Base-by-base conservation (phyloP, 768 basidiomycete species). In the Auriscalpium microsporum region DNA sequence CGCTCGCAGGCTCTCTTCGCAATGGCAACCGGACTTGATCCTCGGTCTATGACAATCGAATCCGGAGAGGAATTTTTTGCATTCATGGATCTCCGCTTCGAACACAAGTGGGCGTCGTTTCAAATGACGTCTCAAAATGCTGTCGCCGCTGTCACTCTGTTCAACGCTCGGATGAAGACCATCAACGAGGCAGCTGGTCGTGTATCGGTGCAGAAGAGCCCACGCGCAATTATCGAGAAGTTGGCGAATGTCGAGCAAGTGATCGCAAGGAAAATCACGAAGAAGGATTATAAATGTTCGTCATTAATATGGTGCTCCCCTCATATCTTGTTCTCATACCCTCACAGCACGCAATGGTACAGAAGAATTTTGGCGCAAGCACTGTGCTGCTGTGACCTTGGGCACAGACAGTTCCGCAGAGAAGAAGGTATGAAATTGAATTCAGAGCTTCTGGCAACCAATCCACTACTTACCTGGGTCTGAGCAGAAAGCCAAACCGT, bases 91-190 rank as follows among this genome's bases (percentile, higher is more conserved):
- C 14, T 63, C 8, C 59, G 62, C 2, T 46, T 9, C 4, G 50
- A 55, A 40, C 36, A 40, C 10, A 4, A 56, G 35, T 63, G 62
- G 62, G 56, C 56, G 4, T 61, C 62, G 8, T 61, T 54, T 48
- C 33, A 17, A 17, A 61, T 63, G 59, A 56, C 56, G 8, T 48
- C 62, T 6, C 16, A n/a, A 7, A 35, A 45, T 7, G 59, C 56
- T 56, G 56, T 56, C 42, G 10, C 8, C 8, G 58, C 51, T 5
- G 55, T 58, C 1, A 19, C 40, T 4, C 16, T 28, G 8, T 62
- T 58, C 56, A 62, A 62, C 48, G 34, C 10, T 16, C 44, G 37
- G 17, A 28, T 61, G 10, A 21, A 21, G 13, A 28, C 16, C 5
- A 9, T 8, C 9, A 40, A 46, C n/a, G n/a, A n/a, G n/a, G n/a